phyloP scores from a whole-genome alignment of 139 green algal species.

The Chlamydomonas eustigma region DNA sequence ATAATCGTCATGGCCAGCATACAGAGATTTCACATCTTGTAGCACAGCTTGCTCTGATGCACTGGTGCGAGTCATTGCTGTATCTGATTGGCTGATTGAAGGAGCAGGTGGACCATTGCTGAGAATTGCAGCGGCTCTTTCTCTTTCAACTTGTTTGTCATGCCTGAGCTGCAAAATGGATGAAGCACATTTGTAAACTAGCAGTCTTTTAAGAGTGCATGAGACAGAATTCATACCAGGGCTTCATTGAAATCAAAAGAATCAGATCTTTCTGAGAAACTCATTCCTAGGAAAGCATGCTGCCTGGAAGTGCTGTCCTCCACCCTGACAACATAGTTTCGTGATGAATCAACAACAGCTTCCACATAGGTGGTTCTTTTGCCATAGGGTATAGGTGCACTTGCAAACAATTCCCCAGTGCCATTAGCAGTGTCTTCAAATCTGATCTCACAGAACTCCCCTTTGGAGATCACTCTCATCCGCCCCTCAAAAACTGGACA shows the following conservation, averaged over 20 bases:
- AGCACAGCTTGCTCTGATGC: conserved; percentile 12
- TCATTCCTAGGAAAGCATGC: conserved; percentile 77
- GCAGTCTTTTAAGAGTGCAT: too few species aligned
- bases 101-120: conserved; percentile 2
- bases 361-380: conserved; percentile 8
- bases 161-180: conserved; percentile 58
- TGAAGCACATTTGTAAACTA: too few species aligned
- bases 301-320: conserved; percentile 37
- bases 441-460: neutral
- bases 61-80: neutral
- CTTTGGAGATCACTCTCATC: neutral
- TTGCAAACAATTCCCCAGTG: conserved; percentile 13
- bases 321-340: conserved; percentile 2
- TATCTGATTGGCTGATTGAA: neutral
- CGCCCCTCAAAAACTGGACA: conserved; percentile 12
- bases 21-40: conserved; percentile 34
- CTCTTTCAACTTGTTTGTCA: conserved; percentile 44
- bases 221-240: conserved; percentile 43
- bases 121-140: conserved; percentile 14
- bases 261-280: conserved; percentile 62
- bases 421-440: neutral
- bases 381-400: neutral
- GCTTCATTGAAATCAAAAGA: conserved; percentile 87
- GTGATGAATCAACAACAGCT: neutral
- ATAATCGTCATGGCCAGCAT: conserved; percentile 50